These are phyloP conservation scores for Candida tammaniensis DNA, from an alignment of 805 yeast species.

Conservation along the genomic window DNA sequence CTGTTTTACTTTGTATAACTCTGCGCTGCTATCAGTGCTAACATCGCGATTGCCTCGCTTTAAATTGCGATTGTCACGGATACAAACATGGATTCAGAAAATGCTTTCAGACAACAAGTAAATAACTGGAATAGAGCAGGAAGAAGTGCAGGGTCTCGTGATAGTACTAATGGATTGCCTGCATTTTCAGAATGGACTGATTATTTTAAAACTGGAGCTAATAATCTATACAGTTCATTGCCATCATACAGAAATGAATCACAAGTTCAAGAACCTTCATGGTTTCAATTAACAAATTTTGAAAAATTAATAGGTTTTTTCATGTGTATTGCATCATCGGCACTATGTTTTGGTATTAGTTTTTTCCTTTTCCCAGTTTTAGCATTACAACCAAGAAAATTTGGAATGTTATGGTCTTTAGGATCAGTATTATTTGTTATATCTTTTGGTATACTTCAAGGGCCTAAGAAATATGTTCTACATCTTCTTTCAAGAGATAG, in stretches of 20 bases:
- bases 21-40: too few relatives aligned
- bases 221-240: slow-evolving; percentile 59
- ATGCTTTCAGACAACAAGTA: slow-evolving; percentile 32
- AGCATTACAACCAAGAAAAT: slow-evolving; percentile 86
- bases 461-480: slow-evolving; percentile 74
- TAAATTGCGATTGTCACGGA: neutral
- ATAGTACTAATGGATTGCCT: slow-evolving; percentile 16
- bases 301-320: slow-evolving; percentile 79
- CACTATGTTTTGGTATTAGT: slow-evolving; percentile 79
- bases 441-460: slow-evolving; percentile 89
- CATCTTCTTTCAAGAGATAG: slow-evolving; percentile 77
- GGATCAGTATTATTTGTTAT: slow-evolving; percentile 85
- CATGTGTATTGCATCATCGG: slow-evolving; percentile 71
- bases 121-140: slow-evolving; percentile 25
- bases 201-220: slow-evolving; percentile 41
- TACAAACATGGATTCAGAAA: too few relatives aligned
- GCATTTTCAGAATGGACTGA: slow-evolving; percentile 42
- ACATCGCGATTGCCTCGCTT: too few relatives aligned
- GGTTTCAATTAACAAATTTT: slow-evolving; percentile 74
- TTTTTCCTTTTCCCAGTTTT: slow-evolving; percentile 84
- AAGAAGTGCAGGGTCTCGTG: neutral
- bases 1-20: neutral
- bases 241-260: slow-evolving; percentile 54
- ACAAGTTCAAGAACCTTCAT: slow-evolving; percentile 60
- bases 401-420: slow-evolving; percentile 86